phyloP scores from a whole-genome alignment of 176 grass and related monocot species.

The Aegilops longissima region DNA sequence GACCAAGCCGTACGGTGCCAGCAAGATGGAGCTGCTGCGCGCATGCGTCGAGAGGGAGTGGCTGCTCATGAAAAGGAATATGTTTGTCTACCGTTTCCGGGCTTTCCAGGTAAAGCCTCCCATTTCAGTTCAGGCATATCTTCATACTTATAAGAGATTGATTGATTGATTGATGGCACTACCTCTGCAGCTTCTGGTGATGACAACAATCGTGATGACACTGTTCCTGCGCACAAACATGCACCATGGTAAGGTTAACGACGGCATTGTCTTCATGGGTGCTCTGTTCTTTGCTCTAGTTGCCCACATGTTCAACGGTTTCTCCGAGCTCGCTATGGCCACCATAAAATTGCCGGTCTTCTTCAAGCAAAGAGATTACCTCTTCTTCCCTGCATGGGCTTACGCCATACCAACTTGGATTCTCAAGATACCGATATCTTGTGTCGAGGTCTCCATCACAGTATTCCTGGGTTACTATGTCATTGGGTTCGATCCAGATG shows the following conservation, averaged over 20 bases:
- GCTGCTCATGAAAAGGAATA: slow-evolving; percentile 67
- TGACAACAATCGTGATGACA: slow-evolving; percentile 56
- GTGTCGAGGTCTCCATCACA: slow-evolving; percentile 56
- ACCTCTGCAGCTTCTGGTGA: slow-evolving; percentile 47
- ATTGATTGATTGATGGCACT: not conserved
- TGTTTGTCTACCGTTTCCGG: slow-evolving; percentile 58
- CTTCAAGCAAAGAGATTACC: slow-evolving; percentile 75
- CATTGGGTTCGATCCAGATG: slow-evolving; percentile 62
- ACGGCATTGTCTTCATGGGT: slow-evolving; percentile 53
- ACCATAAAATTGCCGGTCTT: slow-evolving; percentile 71
- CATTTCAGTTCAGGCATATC: not conserved
- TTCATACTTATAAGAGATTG: not conserved
- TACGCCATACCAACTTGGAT: slow-evolving; percentile 72
- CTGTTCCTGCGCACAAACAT: slow-evolving; percentile 65
- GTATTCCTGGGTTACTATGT: slow-evolving; percentile 70
- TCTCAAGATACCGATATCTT: slow-evolving; percentile 65
- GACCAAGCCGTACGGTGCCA: slow-evolving; percentile 39
- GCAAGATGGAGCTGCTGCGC: slow-evolving; percentile 45
- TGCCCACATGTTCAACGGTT: slow-evolving; percentile 61
- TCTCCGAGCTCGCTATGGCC: slow-evolving; percentile 69
- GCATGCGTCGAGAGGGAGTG: slow-evolving; percentile 44
- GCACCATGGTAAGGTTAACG: slow-evolving; percentile 35
- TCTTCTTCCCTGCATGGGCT: slow-evolving; percentile 70
- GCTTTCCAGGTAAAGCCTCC: slow-evolving; percentile 45
- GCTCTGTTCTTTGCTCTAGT: slow-evolving; percentile 60